Evolutionary conservation across 108 stramenopile genomes (phyloP), one percentile per base, ranked within the genome.

Genomic region (Fragilariopsis cylindrus): DNA sequence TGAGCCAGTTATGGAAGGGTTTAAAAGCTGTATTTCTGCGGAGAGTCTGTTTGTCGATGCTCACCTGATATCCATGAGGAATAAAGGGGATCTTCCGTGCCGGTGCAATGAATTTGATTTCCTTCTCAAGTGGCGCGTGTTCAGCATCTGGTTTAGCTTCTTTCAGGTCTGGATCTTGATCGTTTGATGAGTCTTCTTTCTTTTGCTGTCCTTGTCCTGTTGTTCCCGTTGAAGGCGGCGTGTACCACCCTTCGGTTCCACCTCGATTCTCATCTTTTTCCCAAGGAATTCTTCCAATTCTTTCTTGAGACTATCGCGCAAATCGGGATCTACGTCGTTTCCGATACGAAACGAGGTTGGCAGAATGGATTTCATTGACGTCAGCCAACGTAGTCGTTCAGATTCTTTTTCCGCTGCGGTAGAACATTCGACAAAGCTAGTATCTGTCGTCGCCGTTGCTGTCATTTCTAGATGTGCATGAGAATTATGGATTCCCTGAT

Each of bases 281-380:
- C 88, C 90, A 1, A 89, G 82, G 56, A 83, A 85, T 15, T 86
- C 67, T 18, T 89, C 83, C 71, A 94, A 46, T 57, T 95, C 93
- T 30, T 80, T 58, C 58, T 86, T 67, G 2, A 92, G 67, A 8
- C 65, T 76, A 45, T 87, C 55, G 21, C 86, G 80, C 44, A 95
- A 69, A 19, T 57, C 66, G 7, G 77, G 69, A 67, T 91, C 87
- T 52, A 92, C 78, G 54, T 90, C 87, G n/a, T 72, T 71, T 57
- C 87, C 91, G 60, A 92, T 85, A 3, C 94, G 85, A 77, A 95
- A 95, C 3, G 90, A 88, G 16, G 90, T 90, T 3, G 90, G 94
- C 63, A 95, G 63, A 66, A 79, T 84, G 21, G 69, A 52, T 15
- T 83, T 79, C 53, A 91, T 54, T 7, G 83, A 70, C 3, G 82